Conservation (phyloP, 768 basidiomycete species). For the Trametes coccinea region DNA sequence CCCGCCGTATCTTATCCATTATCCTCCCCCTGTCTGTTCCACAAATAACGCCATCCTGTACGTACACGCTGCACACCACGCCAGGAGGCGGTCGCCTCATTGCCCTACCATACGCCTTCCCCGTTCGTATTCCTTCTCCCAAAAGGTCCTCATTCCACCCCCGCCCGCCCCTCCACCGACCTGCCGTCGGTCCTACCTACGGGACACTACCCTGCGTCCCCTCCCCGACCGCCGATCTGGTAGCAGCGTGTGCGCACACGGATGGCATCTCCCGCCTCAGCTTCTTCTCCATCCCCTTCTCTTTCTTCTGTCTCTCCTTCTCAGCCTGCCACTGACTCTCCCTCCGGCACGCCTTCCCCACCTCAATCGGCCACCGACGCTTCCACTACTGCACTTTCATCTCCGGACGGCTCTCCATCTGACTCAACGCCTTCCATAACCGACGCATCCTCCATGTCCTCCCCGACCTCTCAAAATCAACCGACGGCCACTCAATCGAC, state of each 20-base stretch:
- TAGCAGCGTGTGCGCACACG: neutral
- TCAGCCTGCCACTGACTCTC: constrained; percentile 19
- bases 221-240: neutral
- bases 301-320: constrained; percentile 24
- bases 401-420: constrained; percentile 9
- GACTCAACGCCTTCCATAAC: constrained; percentile 3
- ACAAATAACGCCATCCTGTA: neutral
- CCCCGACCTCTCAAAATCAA: neutral
- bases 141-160: neutral
- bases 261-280: constrained; percentile 16
- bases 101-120: neutral
- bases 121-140: neutral
- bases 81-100: neutral
- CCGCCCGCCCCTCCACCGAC: neutral
- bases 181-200: neutral
- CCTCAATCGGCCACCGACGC: constrained; percentile 1
- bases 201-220: neutral
- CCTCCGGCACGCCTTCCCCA: constrained; percentile 21
- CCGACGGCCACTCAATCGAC: neutral
- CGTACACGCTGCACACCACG: neutral
- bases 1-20: constrained; percentile 1
- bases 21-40: constrained; percentile 1
- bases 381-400: neutral
- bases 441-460: constrained; percentile 11
- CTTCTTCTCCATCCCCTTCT: constrained; percentile 20